A percentile compares a stretch with the other conserved stretches of the same genome.
These are phyloP conservation scores for Suhomyces coccinellae DNA, from an alignment of 1,139 yeast genomes.

Conservation along the genomic window DNA sequence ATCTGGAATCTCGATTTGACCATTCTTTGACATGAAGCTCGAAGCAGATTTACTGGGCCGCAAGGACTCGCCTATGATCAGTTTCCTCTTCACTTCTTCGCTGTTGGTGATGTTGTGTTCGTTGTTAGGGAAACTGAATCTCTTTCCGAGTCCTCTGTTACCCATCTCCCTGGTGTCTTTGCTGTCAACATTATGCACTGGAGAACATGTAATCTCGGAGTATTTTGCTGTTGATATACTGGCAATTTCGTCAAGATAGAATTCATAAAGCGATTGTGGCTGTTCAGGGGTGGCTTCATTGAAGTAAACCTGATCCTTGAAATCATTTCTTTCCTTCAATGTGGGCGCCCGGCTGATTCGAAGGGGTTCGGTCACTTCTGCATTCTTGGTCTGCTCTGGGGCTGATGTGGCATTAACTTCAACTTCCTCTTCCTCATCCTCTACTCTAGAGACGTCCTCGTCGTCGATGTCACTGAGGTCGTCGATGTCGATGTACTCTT, in stretches of 20 bases:
- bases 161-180: slow-evolving; percentile 20
- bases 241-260: slow-evolving; percentile 14
- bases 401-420: slow-evolving; percentile 5
- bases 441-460: not conserved
- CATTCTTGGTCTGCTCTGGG: not conserved
- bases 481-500: not conserved
- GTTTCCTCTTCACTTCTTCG: slow-evolving; percentile 21
- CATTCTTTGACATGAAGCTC: slow-evolving; percentile 30
- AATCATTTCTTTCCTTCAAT: not conserved
- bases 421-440: slow-evolving; percentile 5
- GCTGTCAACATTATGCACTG: not conserved
- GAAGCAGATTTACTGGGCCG: slow-evolving; percentile 20
- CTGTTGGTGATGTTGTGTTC: slow-evolving; percentile 36
- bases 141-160: slow-evolving; percentile 37
- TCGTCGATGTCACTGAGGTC: not conserved
- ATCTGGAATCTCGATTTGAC: slow-evolving; percentile 49
- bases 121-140: slow-evolving; percentile 44
- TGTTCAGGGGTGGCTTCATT: slow-evolving; percentile 4
- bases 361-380: slow-evolving; percentile 6
- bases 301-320: not conserved
- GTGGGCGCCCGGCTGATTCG: slow-evolving; percentile 15
- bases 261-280: slow-evolving; percentile 15
- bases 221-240: slow-evolving; percentile 18
- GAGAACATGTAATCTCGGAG: slow-evolving; percentile 15
- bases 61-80: slow-evolving; percentile 12